phyloP scores from a whole-genome alignment of 345 rosid genomes.

The Hevea brasiliensis region DNA sequence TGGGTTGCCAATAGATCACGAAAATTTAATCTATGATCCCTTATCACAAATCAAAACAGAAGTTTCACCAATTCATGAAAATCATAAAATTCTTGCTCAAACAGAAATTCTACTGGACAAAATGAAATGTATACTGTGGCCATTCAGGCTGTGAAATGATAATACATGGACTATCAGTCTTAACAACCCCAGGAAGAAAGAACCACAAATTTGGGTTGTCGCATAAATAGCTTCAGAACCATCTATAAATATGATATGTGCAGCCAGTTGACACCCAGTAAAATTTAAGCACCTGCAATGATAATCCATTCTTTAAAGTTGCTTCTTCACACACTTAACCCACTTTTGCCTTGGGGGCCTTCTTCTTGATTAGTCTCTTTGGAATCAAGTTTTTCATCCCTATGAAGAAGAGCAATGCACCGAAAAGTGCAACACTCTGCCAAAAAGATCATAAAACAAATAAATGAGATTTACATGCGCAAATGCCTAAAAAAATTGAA shows the following conservation, averaged over 20 bases:
- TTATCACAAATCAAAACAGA: too few species aligned
- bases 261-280: conserved; percentile 7
- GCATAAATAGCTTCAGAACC: conserved; percentile 2
- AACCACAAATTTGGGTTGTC: conserved; percentile 1
- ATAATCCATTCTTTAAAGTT: background rate
- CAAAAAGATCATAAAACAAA: conserved; percentile 12
- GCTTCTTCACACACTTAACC: conserved; percentile 5
- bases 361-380: conserved; percentile 62
- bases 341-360: conserved; percentile 26
- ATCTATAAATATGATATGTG: background rate
- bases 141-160: conserved; percentile 3
- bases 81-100: conserved; percentile 1
- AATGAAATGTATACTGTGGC: conserved; percentile 6
- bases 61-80: background rate
- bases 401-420: conserved; percentile 79
- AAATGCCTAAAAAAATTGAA: background rate
- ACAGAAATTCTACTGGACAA: conserved; percentile 1
- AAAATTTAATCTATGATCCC: too few species aligned
- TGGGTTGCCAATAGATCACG: too few species aligned
- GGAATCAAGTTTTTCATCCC: conserved; percentile 87
- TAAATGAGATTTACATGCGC: background rate
- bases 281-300: conserved; percentile 6
- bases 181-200: background rate
- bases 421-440: conserved; percentile 80
- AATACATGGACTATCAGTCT: background rate